phyloP scores from a whole-genome alignment of 169 alveolate species.

The Eimeria maxima region DNA sequence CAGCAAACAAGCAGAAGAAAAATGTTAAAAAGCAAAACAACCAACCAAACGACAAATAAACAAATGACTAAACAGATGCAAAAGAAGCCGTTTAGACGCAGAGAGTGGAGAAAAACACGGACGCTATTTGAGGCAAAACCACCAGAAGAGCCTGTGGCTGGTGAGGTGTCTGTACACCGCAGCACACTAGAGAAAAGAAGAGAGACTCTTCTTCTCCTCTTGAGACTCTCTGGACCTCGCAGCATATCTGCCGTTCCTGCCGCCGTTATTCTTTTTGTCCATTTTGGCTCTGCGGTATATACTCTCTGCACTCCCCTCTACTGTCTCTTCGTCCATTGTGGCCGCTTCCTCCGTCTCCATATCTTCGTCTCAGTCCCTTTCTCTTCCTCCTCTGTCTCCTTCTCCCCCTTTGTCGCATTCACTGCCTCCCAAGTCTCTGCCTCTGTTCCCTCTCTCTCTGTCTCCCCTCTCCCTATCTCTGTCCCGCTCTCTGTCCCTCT shows the following conservation, averaged over 20 bases:
- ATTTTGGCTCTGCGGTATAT: too few relatives aligned
- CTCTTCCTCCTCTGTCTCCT: not conserved
- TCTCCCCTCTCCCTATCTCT: constrained; percentile 14
- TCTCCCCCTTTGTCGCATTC: not conserved
- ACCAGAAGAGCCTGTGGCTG: not conserved
- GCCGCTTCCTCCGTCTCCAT: not conserved
- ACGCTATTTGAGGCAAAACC: not conserved
- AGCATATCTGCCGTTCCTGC: too few relatives aligned
- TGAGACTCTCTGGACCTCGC: not conserved
- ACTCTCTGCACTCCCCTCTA: too few relatives aligned
- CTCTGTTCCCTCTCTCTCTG: not conserved
- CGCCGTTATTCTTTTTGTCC: too few relatives aligned
- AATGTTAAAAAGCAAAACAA: too few relatives aligned
- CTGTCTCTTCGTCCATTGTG: too few relatives aligned
- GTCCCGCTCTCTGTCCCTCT: not conserved
- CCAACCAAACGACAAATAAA: too few relatives aligned
- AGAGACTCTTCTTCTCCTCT: not conserved
- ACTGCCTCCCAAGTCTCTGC: too few relatives aligned
- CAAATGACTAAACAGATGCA: too few relatives aligned
- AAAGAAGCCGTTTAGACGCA: not conserved
- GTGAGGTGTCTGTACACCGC: not conserved
- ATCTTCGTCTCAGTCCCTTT: not conserved
- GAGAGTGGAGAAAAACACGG: not conserved
- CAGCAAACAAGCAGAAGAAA: too few relatives aligned
- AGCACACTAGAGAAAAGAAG: too few relatives aligned